phyloP scores from a whole-genome alignment of 2,329 filamentous ascomycete species.

The Epichloe hybrida region DNA sequence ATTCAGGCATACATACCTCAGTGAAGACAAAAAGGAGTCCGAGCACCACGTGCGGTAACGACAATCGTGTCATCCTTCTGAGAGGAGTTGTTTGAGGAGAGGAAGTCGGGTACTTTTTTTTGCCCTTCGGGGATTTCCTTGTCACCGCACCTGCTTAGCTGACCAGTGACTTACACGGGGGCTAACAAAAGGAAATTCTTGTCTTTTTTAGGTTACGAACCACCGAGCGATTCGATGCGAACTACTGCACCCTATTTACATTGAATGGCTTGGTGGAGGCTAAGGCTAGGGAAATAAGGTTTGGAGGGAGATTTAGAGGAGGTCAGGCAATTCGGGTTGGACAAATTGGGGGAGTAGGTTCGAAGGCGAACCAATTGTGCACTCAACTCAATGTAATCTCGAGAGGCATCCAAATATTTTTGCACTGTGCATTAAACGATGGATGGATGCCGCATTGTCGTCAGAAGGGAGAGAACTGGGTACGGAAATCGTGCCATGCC shows the following conservation, averaged over 20 bases:
- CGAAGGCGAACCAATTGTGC: no score
- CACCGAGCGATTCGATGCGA: neutral
- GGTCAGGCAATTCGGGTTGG: no score
- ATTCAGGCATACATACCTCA: neutral
- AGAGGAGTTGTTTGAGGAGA: slow-evolving; percentile 2
- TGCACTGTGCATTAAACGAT: no score
- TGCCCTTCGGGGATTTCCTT: slow-evolving; percentile 6
- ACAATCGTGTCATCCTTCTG: slow-evolving; percentile 1
- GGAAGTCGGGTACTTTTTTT: slow-evolving; percentile 6
- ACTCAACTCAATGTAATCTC: no score
- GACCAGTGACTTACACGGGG: neutral
- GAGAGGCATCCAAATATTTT: no score
- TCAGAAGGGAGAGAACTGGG: no score
- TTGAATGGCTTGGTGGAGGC: neutral
- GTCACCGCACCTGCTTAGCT: slow-evolving; percentile 3
- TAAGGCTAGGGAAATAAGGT: no score
- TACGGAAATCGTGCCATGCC: no score
- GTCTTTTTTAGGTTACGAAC: neutral
- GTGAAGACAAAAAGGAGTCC: rapidly evolving
- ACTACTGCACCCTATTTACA: neutral
- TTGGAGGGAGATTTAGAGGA: no score
- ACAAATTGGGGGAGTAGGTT: no score
- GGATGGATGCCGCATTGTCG: no score
- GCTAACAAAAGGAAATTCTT: neutral
- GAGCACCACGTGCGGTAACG: neutral